phyloP scores from a whole-genome alignment of 2,329 filamentous ascomycete species.

The Pseudovirgaria hyperparasitica region DNA sequence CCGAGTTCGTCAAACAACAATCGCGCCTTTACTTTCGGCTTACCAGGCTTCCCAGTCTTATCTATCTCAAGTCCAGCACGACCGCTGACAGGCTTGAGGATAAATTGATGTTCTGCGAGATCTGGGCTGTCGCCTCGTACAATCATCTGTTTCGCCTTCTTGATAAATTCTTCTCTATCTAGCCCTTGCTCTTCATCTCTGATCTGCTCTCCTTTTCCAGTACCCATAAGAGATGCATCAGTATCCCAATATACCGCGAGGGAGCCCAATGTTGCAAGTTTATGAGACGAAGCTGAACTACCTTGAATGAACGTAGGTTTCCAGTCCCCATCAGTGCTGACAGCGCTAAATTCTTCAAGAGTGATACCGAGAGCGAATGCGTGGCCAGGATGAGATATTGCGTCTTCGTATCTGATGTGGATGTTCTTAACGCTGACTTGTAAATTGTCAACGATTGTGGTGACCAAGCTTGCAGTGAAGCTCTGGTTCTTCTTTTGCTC shows the following conservation, averaged over 20 bases:
- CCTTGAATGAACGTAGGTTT: constrained; percentile 91
- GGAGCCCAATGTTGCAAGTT: constrained; percentile 80
- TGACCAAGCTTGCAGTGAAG: constrained; percentile 88
- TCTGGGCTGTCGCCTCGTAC: constrained; percentile 50
- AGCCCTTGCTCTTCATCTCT: constrained; percentile 45
- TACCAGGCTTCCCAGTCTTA: constrained; percentile 70
- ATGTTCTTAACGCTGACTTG: constrained; percentile 98
- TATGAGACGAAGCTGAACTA: constrained; percentile 71
- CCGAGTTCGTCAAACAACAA: constrained; percentile 95
- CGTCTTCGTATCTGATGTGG: constrained; percentile 95
- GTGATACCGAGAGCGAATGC: constrained; percentile 89
- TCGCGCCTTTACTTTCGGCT: constrained; percentile 79
- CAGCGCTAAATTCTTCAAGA: constrained; percentile 88
- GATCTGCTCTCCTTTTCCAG: constrained; percentile 59
- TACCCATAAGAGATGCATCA: constrained; percentile 70
- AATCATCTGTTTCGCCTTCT: constrained; percentile 67
- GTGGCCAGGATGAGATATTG: constrained; percentile 86
- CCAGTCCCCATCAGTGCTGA: constrained; percentile 93
- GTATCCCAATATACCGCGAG: constrained; percentile 98
- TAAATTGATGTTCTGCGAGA: constrained; percentile 66
- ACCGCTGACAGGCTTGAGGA: constrained; percentile 89
- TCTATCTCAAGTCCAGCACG: constrained; percentile 90
- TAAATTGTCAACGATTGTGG: constrained; percentile 95
- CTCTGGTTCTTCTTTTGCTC: constrained; percentile 97
- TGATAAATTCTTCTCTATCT: constrained; percentile 63